A percentile compares a stretch with the other conserved stretches of the same genome.
phyloP scores from a whole-genome alignment of 2,329 filamentous ascomycete genomes.

The Nannizziopsis barbatae region DNA sequence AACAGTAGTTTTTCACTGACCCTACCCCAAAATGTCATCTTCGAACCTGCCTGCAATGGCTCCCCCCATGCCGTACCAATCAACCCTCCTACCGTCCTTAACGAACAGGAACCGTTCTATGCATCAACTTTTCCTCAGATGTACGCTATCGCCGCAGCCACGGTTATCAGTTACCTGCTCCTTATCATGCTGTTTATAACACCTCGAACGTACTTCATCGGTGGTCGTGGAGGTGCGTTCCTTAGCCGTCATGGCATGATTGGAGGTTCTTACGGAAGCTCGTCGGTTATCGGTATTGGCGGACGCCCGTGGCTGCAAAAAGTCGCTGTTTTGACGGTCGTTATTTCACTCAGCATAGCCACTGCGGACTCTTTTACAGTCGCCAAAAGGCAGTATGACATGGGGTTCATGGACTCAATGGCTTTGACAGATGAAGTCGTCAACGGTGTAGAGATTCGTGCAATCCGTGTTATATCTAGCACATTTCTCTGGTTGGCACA shows the following conservation, averaged over 20 bases:
- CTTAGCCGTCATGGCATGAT: constrained; percentile 75
- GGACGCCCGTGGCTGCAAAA: constrained; percentile 89
- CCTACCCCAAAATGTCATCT: constrained; percentile 40
- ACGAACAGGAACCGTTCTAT: constrained; percentile 79
- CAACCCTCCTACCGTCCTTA: constrained; percentile 44
- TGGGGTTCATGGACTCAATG: constrained; percentile 67
- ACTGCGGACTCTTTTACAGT: constrained; percentile 83
- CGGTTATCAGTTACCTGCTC: constrained; percentile 80
- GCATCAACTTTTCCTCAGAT: constrained; percentile 85
- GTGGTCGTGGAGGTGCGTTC: constrained; percentile 54
- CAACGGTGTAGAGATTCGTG: constrained; percentile 71
- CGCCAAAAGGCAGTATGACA: constrained; percentile 67
- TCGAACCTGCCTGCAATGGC: constrained; percentile 38
- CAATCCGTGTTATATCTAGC: constrained; percentile 86
- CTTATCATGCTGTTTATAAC: constrained; percentile 91
- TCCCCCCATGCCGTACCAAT: constrained; percentile 17
- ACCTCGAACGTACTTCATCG: constrained; percentile 83
- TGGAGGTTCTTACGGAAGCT: constrained; percentile 58
- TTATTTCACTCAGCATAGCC: constrained; percentile 82
- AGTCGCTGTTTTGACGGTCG: constrained; percentile 51
- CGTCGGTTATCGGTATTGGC: constrained; percentile 69
- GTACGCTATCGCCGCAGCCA: constrained; percentile 84
- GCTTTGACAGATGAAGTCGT: constrained; percentile 68
- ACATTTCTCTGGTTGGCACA: constrained; percentile 96
- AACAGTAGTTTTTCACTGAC: constrained; percentile 35